Evolutionary conservation across 129 eudicot genomes (phyloP), one percentile per base, ranked within the genome.

Genomic region (Artemisia annua): DNA sequence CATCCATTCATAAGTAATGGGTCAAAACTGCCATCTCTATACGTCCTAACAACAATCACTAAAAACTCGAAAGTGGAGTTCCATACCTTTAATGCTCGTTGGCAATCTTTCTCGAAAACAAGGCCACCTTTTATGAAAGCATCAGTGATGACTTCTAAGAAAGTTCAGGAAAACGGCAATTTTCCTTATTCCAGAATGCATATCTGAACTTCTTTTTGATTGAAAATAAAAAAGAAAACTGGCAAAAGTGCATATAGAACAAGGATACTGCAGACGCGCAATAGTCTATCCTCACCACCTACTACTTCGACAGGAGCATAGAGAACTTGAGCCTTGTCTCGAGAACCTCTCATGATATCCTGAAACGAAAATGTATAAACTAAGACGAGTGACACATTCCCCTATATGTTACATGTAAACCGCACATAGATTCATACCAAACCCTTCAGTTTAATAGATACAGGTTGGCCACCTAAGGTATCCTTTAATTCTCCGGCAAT

Each of bases 251-350:
- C 46, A 39, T 39, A 39, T 39, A 39, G 46, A 70, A 67, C 68
- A 70, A 13, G 93, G 97, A 93, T 93, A 93, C 98, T 85, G 83
- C 97, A 89, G 20, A 92, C 98, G 56, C 72, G 89, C 48, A 84
- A 68, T 69, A 93, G 97, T 73, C 97, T 78, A 69, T 73, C 97
- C 78, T 84, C 89, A 9, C 84, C 88, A 54, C 97, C 93, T 39
- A 93, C 79, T 90, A 84, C 98, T 87, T 90, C 96, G 10, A 93
- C 85, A 26, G 98, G 96, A 79, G 88, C 92, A 81, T 93, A 90
- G 32, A 93, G 87, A 78, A 93, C 98, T 66, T 87, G 87, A 52
- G 98, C 98, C 75, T 93, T 87, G 63, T 87, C 83, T 18, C 75
- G 75, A 76, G 98, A 84, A 43, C 97, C 97, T 81, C 71, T 89